A percentile compares a stretch with the other conserved stretches of the same genome.
phyloP scores from a whole-genome alignment of 441 rosid genomes.

The Gossypium lobatum region DNA sequence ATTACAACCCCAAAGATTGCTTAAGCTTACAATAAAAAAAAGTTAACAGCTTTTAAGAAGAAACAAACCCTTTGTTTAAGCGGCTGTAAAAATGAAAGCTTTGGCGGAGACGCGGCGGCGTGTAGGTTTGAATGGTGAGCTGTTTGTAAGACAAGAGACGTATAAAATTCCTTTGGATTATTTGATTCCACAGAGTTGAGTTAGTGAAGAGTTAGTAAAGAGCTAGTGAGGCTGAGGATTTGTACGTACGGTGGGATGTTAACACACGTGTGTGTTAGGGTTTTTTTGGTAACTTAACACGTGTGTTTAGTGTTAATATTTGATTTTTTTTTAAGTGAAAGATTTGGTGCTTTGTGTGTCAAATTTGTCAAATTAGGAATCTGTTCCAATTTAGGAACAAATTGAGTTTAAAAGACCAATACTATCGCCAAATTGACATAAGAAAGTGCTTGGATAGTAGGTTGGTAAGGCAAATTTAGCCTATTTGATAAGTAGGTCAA shows the following conservation, averaged over 20 bases:
- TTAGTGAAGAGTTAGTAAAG: no score
- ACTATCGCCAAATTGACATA: no score
- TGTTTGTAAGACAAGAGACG: not conserved
- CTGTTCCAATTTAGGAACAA: no score
- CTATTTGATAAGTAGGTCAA: no score
- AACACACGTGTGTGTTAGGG: constrained; percentile 4
- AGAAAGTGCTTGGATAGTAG: no score
- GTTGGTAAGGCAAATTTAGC: no score
- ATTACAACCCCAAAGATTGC: not conserved
- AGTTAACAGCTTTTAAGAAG: not conserved
- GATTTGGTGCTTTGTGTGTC: no score
- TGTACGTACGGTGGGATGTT: constrained; percentile 9
- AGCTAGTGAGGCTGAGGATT: not conserved
- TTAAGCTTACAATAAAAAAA: not conserved
- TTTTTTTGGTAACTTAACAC: not conserved
- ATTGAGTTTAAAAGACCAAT: no score
- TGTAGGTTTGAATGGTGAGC: not conserved
- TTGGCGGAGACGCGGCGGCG: not conserved
- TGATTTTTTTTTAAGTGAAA: no score
- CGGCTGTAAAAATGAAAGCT: not conserved
- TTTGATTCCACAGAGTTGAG: not conserved
- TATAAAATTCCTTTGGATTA: not conserved
- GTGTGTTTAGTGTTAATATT: not conserved
- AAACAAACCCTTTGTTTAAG: not conserved
- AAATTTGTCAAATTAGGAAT: not conserved